These are phyloP conservation scores for Arthrobotrys iridis DNA, from an alignment of 2,329 filamentous ascomycete genomes.

Conservation along the genomic window DNA sequence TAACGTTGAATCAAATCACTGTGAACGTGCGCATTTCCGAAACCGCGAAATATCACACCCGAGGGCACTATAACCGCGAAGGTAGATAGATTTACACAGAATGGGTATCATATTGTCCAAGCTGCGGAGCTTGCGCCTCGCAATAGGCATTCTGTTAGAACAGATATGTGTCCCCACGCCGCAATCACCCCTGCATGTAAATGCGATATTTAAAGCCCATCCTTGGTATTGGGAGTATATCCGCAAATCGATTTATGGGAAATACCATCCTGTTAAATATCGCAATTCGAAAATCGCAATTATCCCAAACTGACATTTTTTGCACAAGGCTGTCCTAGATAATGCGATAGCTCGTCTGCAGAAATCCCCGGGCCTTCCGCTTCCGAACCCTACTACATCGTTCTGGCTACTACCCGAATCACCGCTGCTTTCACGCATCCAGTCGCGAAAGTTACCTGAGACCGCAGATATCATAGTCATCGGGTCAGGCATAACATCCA, in stretches of 20 bases:
- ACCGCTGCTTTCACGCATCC: conserved; percentile 60
- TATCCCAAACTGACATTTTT: conserved; percentile 11
- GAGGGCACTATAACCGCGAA: background rate
- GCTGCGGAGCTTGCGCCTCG: conserved; percentile 22
- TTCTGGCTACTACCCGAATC: conserved; percentile 66
- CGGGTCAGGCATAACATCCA: conserved; percentile 68
- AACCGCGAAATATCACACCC: background rate
- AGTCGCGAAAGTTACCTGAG: conserved; percentile 60
- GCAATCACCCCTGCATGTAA: background rate
- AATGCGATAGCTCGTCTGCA: background rate
- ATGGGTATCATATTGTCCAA: conserved; percentile 45
- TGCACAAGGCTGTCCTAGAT: conserved; percentile 34
- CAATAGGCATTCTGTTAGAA: conserved; percentile 15
- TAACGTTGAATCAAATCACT: background rate
- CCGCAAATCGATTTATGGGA: too few relatives aligned
- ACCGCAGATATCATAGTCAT: conserved; percentile 66
- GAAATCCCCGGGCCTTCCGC: conserved; percentile 62
- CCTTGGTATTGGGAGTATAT: background rate
- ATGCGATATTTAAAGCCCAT: background rate
- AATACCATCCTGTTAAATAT: too few relatives aligned
- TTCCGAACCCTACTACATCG: conserved; percentile 62
- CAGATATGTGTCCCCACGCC: conserved; percentile 41
- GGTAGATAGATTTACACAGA: background rate
- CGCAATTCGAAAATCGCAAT: too few relatives aligned
- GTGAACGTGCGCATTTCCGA: background rate